These are phyloP conservation scores for Fusarium annulatum DNA, from an alignment of 2,329 filamentous ascomycete genomes.

Conservation along the genomic window DNA sequence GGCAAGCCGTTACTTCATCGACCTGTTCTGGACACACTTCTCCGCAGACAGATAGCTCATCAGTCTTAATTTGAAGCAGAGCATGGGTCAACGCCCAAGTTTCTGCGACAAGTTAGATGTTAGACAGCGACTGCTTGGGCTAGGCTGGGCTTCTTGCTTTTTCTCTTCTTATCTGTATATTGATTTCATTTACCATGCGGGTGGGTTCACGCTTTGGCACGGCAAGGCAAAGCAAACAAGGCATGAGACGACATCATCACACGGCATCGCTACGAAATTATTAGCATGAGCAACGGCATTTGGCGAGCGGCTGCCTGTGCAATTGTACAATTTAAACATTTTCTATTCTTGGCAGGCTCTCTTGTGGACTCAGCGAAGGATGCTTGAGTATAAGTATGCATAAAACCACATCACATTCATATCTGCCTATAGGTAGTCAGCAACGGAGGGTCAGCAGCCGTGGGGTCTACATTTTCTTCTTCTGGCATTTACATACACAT, in stretches of 20 bases:
- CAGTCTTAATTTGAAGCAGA: constrained; percentile 9
- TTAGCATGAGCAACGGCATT: constrained; percentile 27
- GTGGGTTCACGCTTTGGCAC: not conserved
- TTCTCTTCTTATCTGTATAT: constrained; percentile 20
- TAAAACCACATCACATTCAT: constrained; percentile 18
- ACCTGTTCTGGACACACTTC: constrained; percentile 3
- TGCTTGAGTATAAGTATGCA: constrained; percentile 30
- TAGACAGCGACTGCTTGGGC: constrained; percentile 6
- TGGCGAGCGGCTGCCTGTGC: constrained; percentile 32
- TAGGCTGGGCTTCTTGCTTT: not conserved
- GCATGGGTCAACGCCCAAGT: constrained; percentile 9
- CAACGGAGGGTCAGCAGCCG: not conserved
- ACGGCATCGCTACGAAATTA: constrained; percentile 22
- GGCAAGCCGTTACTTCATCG: constrained; percentile 5
- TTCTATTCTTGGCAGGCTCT: not conserved
- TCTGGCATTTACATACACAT: not conserved
- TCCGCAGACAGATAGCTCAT: constrained; percentile 2
- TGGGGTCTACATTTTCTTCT: not conserved
- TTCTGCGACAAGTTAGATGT: constrained; percentile 6
- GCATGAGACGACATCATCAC: constrained; percentile 21
- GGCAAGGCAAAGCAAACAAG: constrained; percentile 15
- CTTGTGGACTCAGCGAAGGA: constrained; percentile 11
- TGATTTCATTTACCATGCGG: constrained; percentile 17
- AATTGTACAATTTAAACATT: constrained; percentile 25
- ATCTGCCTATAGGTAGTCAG: constrained; percentile 1